These are phyloP conservation scores for Aspergillus quadrilineatus DNA, from an alignment of 2,329 filamentous ascomycete species.

Conservation along the genomic window DNA sequence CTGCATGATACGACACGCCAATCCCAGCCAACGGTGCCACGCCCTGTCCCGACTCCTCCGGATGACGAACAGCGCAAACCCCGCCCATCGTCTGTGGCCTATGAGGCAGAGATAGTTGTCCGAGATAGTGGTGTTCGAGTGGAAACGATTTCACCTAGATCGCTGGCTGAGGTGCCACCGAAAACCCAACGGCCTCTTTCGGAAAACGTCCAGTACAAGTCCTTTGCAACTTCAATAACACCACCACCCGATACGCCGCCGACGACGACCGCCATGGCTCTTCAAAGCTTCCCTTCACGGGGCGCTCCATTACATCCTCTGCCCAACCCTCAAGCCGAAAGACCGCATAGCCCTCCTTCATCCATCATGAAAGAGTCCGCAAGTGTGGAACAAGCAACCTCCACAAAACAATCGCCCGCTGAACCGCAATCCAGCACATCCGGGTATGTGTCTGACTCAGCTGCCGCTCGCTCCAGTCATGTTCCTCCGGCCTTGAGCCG, in stretches of 20 bases:
- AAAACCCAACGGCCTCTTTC: background rate
- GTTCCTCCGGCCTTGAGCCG: background rate
- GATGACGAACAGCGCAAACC: background rate
- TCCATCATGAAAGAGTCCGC: constrained; percentile 18
- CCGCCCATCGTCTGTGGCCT: background rate
- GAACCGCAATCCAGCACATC: constrained; percentile 16
- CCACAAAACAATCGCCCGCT: constrained; percentile 10
- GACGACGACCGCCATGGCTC: background rate
- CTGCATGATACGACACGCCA: background rate
- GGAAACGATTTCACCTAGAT: background rate
- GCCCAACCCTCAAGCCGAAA: background rate
- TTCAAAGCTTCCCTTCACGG: background rate
- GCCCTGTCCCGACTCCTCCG: background rate
- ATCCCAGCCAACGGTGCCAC: constrained; percentile 2
- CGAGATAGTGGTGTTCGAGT: background rate
- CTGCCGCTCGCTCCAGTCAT: background rate
- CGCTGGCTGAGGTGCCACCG: background rate
- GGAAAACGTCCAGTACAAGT: background rate
- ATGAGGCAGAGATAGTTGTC: constrained; percentile 8
- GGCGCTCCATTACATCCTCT: background rate
- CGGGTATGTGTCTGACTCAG: constrained; percentile 27
- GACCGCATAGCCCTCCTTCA: constrained; percentile 2
- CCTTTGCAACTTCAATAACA: constrained; percentile 3
- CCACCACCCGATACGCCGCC: background rate
- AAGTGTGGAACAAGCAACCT: constrained; percentile 19